Percentiles rank a stretch among this genome's conserved stretches.
These are phyloP conservation scores for Zygotorulaspora chibaensis DNA, from an alignment of 805 yeast genomes.

Conservation along the genomic window DNA sequence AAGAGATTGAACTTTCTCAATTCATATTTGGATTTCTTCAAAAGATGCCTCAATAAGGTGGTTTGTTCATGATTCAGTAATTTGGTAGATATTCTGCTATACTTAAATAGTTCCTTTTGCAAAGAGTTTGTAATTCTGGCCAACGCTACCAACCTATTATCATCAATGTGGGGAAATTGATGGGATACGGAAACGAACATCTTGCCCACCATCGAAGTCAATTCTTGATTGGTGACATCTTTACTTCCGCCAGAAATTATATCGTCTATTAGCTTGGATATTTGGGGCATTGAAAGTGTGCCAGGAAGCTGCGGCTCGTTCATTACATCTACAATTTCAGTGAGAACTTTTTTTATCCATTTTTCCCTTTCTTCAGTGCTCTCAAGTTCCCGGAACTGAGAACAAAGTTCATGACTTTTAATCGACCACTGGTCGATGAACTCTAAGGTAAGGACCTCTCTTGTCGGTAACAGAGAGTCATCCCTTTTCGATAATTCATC, in stretches of 20 bases:
- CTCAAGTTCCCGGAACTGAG: slow-evolving; percentile 13
- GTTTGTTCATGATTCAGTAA: slow-evolving; percentile 25
- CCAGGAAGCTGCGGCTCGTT: slow-evolving; percentile 12
- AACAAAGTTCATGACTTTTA: slow-evolving; percentile 10
- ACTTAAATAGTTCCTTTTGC: slow-evolving; percentile 25
- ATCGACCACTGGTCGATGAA: slow-evolving; percentile 16
- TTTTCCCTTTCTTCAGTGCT: slow-evolving; percentile 15
- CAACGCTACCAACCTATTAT: slow-evolving; percentile 19
- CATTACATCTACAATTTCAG: slow-evolving; percentile 17
- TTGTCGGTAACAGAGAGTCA: background rate
- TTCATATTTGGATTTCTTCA: slow-evolving; percentile 37
- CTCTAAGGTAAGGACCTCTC: slow-evolving; percentile 13
- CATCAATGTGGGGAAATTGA: slow-evolving; percentile 16
- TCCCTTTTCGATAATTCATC: slow-evolving; percentile 15
- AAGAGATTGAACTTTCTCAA: slow-evolving; percentile 57
- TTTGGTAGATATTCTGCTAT: slow-evolving; percentile 32
- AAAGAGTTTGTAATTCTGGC: slow-evolving; percentile 10
- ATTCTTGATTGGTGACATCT: slow-evolving; percentile 8
- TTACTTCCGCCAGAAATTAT: slow-evolving; percentile 5
- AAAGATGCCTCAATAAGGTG: slow-evolving; percentile 21
- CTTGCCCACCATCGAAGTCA: slow-evolving; percentile 20
- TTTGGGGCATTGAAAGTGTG: slow-evolving; percentile 9
- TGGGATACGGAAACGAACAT: slow-evolving; percentile 20
- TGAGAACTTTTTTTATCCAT: slow-evolving; percentile 24
- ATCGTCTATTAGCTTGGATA: slow-evolving; percentile 13